Evolutionary conservation across 2,329 filamentous ascomycete genomes (phyloP).

Genomic region (Dactylonectria macrodidyma): DNA sequence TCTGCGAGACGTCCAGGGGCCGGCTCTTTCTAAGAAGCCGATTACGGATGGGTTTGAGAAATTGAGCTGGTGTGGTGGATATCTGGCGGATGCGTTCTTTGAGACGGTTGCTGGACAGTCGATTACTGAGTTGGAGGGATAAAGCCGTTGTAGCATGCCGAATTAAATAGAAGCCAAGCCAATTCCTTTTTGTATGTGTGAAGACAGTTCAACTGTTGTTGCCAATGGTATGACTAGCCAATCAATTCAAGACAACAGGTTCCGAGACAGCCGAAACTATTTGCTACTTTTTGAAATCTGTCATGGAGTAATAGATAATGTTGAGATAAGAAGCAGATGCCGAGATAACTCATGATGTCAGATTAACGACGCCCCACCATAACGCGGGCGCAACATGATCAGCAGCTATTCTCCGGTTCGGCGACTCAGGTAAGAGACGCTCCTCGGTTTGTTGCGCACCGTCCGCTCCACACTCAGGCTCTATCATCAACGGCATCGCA

Average conservation of each 20-base stretch:
- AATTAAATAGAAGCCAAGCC: no score
- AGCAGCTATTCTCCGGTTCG: background rate
- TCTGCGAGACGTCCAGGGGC: slow-evolving; percentile 38
- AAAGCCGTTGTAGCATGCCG: background rate
- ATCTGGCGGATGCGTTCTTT: slow-evolving; percentile 56
- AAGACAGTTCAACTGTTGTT: no score
- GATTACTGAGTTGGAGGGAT: slow-evolving; percentile 20
- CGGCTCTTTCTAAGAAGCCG: slow-evolving; percentile 46
- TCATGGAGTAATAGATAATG: background rate
- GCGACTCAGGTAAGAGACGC: background rate
- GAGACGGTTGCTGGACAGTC: slow-evolving; percentile 49
- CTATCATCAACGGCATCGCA: background rate
- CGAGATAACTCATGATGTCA: background rate
- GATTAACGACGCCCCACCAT: background rate
- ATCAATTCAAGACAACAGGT: no score
- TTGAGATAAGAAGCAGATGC: background rate
- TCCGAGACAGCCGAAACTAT: no score
- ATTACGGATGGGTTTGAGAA: slow-evolving; percentile 55
- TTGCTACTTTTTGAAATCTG: background rate
- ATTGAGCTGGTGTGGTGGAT: slow-evolving; percentile 52
- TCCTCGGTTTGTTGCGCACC: background rate
- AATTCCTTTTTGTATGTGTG: no score
- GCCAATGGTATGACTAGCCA: no score
- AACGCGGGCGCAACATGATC: slow-evolving; percentile 12
- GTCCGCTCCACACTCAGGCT: background rate